Base-by-base conservation (phyloP, 352 stramenopile genomes). In the Phytopythium oedochilum region DNA sequence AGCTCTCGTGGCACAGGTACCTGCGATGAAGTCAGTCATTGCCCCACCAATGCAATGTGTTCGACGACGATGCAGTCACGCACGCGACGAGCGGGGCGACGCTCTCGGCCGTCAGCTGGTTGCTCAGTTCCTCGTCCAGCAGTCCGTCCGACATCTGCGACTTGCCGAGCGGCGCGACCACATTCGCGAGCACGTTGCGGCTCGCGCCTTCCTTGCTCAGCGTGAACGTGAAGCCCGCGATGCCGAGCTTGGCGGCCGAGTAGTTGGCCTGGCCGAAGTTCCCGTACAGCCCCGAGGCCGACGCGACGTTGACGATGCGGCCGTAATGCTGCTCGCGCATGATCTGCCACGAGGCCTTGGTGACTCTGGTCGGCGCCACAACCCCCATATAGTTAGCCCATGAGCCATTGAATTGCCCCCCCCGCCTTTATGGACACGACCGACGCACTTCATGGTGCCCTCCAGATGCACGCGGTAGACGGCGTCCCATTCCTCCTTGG, bases 211-310 rank as follows among this genome's bases (percentile, higher is more conserved):
- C 88, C 46, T 92, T 81, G 56, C 83, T 89, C 17, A 97, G 60
- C 15, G 96, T 89, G 61, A 96, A 91, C 23, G 88, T 97, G 44
- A 98, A 74, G 0, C 92, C 94, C 18, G 96, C 93, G 45, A 98
- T 91, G 17, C 89, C 94, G 26, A 98, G 64, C 64, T 98, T 98
- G 44, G 81, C 79, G 5, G 82, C 78, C 36, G 78, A 78, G 62
- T 96, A 96, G 65, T 96, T 96, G 42, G 86, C 80, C 55, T 96
- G 88, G 5, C 88, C 88, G 34, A 96, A 95, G 60, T 96, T 95
- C 36, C 88, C 88, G 59, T 96, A 96, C 23, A 96, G 59, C 12
- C 88, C 88, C 5, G 88, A 89, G 4, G 79, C 83, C 14, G 78
- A 93, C 34, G 85, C 67, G 10, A 96, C 69, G 51, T 92, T 93